Percentiles rank a stretch among this genome's conserved stretches.
Conservation (phyloP, 768 basidiomycete species). For the Xerocomellus intermedius region DNA sequence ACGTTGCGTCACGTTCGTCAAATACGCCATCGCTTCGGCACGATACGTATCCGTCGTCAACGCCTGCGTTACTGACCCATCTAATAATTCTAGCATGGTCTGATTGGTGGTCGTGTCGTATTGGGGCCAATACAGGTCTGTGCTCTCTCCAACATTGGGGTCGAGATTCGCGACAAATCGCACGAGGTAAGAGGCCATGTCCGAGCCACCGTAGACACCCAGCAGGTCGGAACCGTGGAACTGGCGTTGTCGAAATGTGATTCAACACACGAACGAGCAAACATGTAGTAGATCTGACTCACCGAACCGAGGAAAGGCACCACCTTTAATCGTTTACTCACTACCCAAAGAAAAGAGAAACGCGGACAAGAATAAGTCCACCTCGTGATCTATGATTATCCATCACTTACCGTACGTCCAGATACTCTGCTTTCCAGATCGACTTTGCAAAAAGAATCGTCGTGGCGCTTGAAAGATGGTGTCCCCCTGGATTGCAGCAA, state of each 20-base stretch:
- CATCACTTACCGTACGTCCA: constrained; percentile 32
- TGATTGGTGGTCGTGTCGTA: constrained; percentile 31
- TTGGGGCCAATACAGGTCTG: constrained; percentile 41
- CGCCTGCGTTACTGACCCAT: constrained; percentile 31
- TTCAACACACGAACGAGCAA: background rate
- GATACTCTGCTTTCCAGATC: constrained; percentile 37
- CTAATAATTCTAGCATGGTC: constrained; percentile 40
- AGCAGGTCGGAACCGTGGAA: constrained; percentile 43
- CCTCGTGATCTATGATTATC: background rate
- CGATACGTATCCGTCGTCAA: constrained; percentile 46
- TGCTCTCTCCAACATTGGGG: constrained; percentile 37
- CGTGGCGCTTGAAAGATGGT: constrained; percentile 49
- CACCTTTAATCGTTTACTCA: constrained; percentile 44
- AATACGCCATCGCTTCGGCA: constrained; percentile 35
- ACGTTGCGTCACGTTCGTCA: background rate
- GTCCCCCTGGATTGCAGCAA: constrained; percentile 52
- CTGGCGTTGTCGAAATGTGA: constrained; percentile 17
- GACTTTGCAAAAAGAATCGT: constrained; percentile 42
- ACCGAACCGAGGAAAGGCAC: constrained; percentile 46
- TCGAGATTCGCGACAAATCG: constrained; percentile 19
- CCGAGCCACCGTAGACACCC: constrained; percentile 42
- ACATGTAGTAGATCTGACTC: constrained; percentile 5
- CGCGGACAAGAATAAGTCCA: no score
- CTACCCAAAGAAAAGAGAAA: constrained; percentile 24
- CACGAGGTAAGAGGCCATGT: constrained; percentile 39